A percentile compares a stretch with the other conserved stretches of the same genome.
These are phyloP conservation scores for Paracorniculantispora psalliotae DNA, from an alignment of 2,329 filamentous ascomycete species.

Conservation along the genomic window DNA sequence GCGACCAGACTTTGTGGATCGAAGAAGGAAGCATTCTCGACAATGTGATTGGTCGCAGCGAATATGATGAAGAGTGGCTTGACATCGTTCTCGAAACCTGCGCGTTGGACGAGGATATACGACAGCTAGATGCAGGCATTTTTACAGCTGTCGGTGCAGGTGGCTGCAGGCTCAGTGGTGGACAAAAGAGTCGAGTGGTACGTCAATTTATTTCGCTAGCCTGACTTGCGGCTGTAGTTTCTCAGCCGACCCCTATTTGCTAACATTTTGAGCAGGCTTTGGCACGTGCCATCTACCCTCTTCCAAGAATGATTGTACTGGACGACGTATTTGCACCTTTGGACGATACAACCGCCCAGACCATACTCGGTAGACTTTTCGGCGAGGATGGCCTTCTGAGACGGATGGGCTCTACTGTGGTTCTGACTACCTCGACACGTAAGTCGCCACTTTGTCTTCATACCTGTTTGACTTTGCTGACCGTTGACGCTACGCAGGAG, in stretches of 20 bases:
- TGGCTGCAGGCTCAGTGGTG: conserved; percentile 38
- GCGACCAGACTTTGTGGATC: conserved; percentile 26
- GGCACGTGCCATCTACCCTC: conserved; percentile 31
- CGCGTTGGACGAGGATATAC: conserved; percentile 29
- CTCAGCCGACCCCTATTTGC: conserved; percentile 4
- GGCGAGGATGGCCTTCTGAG: neutral
- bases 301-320: neutral
- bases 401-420: neutral
- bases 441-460: neutral
- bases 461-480: neutral
- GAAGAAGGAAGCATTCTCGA: conserved; percentile 20
- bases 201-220: conserved; percentile 13
- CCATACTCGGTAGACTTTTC: neutral
- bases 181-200: conserved; percentile 38
- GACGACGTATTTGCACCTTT: neutral
- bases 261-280: conserved; percentile 28
- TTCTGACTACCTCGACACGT: neutral
- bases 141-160: conserved; percentile 34
- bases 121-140: conserved; percentile 26
- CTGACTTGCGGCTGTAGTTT: too few relatives aligned
- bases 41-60: conserved; percentile 21
- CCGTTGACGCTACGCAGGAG: neutral
- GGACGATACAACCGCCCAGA: neutral
- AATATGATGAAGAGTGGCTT: conserved; percentile 25
- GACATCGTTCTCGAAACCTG: conserved; percentile 27